These are phyloP conservation scores for Saccharomyces kudriavzevii DNA, from an alignment of 805 yeast genomes.

Conservation along the genomic window DNA sequence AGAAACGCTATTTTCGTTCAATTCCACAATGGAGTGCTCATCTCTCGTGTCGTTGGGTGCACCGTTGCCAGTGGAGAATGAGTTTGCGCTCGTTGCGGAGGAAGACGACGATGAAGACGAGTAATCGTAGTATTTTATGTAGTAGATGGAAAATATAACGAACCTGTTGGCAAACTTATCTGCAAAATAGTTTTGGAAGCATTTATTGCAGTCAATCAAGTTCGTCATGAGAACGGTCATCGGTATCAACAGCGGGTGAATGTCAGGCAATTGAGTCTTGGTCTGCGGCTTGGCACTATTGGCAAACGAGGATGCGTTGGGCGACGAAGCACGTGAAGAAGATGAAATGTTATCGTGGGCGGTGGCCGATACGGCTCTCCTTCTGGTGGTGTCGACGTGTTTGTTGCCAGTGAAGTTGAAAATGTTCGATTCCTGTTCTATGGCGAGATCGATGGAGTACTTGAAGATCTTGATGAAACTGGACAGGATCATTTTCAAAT, in stretches of 20 bases:
- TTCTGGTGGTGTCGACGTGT: slow-evolving; percentile 1
- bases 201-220: slow-evolving; percentile 60
- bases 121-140: slow-evolving; percentile 40
- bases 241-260: slow-evolving; percentile 49
- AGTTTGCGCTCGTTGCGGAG: not conserved
- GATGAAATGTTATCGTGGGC: not conserved
- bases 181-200: slow-evolving; percentile 40
- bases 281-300: not conserved
- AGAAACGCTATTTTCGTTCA: not conserved
- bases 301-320: not conserved
- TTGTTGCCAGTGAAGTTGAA: slow-evolving; percentile 3
- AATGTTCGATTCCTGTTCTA: slow-evolving; percentile 32
- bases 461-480: slow-evolving; percentile 43
- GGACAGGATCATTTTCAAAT: slow-evolving; percentile 41
- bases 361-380: not conserved
- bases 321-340: slow-evolving; percentile 2
- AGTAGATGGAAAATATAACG: slow-evolving; percentile 45
- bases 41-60: not conserved
- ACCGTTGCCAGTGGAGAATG: not conserved
- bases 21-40: not conserved
- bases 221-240: slow-evolving; percentile 66
- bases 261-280: slow-evolving; percentile 23
- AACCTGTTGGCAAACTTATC: slow-evolving; percentile 46
- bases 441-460: slow-evolving; percentile 35
- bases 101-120: slow-evolving; percentile 11